Evolutionary conservation across 148 eudicot species (phyloP).

Genomic region (Silene uniflora): DNA sequence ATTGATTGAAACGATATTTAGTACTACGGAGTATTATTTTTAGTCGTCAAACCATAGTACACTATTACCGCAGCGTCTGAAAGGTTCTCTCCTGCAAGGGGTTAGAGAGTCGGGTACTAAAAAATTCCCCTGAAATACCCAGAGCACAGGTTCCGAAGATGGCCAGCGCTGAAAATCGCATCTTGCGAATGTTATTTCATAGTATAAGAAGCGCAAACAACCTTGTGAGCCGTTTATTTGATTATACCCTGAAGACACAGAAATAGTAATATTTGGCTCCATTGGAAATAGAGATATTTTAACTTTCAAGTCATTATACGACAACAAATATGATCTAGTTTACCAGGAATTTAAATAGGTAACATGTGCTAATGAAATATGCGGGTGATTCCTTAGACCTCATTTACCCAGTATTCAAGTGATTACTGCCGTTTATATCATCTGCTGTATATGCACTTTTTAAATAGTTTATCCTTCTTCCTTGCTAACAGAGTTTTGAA

Average conservation of each 20-base stretch:
- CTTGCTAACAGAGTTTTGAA: constrained; percentile 63
- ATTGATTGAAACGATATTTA: neutral
- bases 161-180: neutral
- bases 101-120: neutral
- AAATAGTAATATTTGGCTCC: neutral
- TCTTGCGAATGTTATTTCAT: neutral
- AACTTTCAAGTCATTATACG: neutral
- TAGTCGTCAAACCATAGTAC: neutral
- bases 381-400: neutral
- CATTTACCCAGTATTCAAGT: neutral
- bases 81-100: neutral
- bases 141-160: neutral
- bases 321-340: neutral
- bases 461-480: neutral
- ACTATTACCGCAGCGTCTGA: neutral
- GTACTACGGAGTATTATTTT: neutral
- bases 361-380: neutral
- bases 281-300: neutral
- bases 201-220: neutral
- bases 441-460: neutral
- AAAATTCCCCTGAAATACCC: neutral
- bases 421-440: neutral
- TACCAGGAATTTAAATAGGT: neutral
- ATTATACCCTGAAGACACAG: neutral
- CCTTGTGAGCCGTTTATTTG: neutral